These are phyloP conservation scores for Wickerhamiella cacticola DNA, from an alignment of 805 yeast species.

Conservation along the genomic window DNA sequence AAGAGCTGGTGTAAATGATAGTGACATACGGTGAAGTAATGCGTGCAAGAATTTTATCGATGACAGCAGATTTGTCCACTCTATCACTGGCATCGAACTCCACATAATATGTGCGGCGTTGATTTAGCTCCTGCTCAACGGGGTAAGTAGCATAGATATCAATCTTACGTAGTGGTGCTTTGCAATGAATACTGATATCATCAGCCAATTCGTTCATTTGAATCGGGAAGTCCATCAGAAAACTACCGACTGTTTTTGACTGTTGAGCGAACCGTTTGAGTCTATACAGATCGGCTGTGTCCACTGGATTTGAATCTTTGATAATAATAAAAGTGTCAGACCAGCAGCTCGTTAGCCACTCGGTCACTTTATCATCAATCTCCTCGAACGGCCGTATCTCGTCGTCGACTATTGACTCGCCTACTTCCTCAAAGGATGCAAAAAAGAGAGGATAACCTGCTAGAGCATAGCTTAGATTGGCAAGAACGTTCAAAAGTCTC, in stretches of 20 bases:
- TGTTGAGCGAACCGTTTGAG: constrained; percentile 20
- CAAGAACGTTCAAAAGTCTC: background rate
- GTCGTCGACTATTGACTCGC: constrained; percentile 12
- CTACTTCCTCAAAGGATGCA: constrained; percentile 23
- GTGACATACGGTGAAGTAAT: constrained; percentile 65
- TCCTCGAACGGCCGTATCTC: constrained; percentile 9
- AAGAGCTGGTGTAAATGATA: constrained; percentile 42
- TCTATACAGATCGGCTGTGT: constrained; percentile 14
- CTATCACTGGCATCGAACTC: constrained; percentile 16
- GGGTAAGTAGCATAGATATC: constrained; percentile 12
- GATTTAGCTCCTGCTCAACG: constrained; percentile 15
- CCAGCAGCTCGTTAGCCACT: constrained; percentile 22
- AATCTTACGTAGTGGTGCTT: constrained; percentile 15
- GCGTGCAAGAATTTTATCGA: constrained; percentile 48
- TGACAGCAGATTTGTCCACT: constrained; percentile 28
- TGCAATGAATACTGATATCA: constrained; percentile 22
- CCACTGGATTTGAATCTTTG: constrained; percentile 19
- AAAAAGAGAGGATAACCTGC: constrained; percentile 22
- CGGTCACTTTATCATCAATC: constrained; percentile 20
- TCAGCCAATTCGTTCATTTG: constrained; percentile 21
- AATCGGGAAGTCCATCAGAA: constrained; percentile 17
- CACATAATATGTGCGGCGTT: constrained; percentile 19
- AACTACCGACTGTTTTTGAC: constrained; percentile 21
- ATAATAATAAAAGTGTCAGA: constrained; percentile 22
- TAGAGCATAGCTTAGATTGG: background rate